Percentiles rank a stretch among this genome's conserved stretches.
Conservation (phyloP, 495 filamentous ascomycete species). For the Chaetomium cochliodes region DNA sequence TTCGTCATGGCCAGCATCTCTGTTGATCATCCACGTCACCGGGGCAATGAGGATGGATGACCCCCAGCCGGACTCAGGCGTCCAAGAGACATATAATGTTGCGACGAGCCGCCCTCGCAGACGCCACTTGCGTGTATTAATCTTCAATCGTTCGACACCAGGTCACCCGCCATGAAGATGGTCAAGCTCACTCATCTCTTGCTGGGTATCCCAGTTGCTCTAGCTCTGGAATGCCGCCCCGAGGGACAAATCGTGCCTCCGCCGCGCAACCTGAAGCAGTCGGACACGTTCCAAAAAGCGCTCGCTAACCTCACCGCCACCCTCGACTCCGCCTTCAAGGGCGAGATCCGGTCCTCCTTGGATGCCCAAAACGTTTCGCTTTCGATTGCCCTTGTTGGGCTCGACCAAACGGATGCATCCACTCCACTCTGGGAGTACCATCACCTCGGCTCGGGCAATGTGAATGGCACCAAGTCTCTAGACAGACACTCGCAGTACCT, state of each 20-base stretch:
- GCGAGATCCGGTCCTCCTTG: background rate
- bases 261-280: conserved; percentile 7
- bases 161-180: background rate
- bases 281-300: background rate
- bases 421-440: conserved; percentile 5
- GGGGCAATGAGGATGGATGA: background rate
- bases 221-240: conserved; percentile 1
- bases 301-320: conserved; percentile 5
- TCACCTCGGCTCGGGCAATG: conserved; percentile 4
- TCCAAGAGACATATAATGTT: background rate
- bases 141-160: background rate
- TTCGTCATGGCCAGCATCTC: background rate
- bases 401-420: background rate
- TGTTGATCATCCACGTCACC: background rate
- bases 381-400: conserved; percentile 1
- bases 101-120: background rate
- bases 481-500: conserved; percentile 9
- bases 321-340: conserved; percentile 7
- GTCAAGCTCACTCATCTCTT: background rate
- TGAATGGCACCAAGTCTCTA: conserved; percentile 7
- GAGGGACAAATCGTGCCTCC: conserved; percentile 1
- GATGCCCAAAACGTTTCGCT: conserved; percentile 7
- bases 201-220: background rate
- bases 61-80: background rate
- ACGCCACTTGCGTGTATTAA: background rate